Base-by-base conservation (phyloP, 1,139 yeast genomes). In the Meyerozyma sp. region DNA sequence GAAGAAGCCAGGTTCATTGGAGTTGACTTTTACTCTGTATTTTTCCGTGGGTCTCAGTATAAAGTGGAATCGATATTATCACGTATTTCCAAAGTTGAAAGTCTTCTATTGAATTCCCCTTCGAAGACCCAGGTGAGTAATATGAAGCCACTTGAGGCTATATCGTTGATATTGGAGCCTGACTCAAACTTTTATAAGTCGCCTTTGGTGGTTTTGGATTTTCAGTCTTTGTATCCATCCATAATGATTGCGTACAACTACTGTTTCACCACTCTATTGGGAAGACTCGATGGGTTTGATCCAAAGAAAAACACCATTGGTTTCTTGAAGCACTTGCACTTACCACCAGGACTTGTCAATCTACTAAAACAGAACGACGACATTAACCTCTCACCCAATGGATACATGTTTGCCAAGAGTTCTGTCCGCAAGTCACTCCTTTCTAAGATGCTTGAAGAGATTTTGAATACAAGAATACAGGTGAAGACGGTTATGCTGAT, bases 81-180 rank as follows among this genome's bases (percentile, higher is more conserved):
- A 4, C 66, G 98, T 44, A 66, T 93, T 21, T 77, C 94, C 28
- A 89, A 89, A 55, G 70, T 80, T 8, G 96, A 90, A 58, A 84
- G 84, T 55, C 79, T 76, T 44, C 61, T 93, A 36, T 61, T 90
- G 46, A 67, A 84, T 20, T 87, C 97, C 0, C 97, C 98, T 0
- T 81, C 89, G 29, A 84, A 85, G 54, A 69, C 74, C 41, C 89
- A 89, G 48, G 97, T 93, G 0, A 87, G 86, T 54, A 77, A 82
- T 43, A 96, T 91, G 74, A 82, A 83, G 53, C 86, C 98, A 0
- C 66, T 93, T 39, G 96, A 90, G 55, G 85, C 90, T 50, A 79
- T 93, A 8, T 96, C 98, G 0, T 68, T 93, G 45, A 88, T 93
- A 4, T 80, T 93, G 90, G 98, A 93, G 57, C 98, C 98, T 0